Evolutionary conservation across 805 yeast genomes (phyloP).

Genomic region (Barnettozyma wickerhamii): DNA sequence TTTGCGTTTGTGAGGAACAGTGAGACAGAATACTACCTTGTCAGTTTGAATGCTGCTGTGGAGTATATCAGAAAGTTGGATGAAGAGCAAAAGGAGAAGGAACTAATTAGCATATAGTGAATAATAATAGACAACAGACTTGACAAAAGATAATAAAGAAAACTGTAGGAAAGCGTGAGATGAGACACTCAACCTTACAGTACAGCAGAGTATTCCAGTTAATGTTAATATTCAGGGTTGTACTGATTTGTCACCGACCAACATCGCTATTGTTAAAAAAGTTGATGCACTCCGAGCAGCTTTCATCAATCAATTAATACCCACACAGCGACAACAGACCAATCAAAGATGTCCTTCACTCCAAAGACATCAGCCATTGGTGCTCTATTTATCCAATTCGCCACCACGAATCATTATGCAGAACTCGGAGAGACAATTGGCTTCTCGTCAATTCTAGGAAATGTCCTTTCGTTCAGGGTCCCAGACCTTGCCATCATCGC

Average conservation of each 20-base stretch:
- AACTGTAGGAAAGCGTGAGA: no score
- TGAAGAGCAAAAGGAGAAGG: constrained; percentile 1
- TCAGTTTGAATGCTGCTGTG: constrained; percentile 87
- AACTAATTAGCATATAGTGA: background rate
- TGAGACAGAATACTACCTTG: constrained; percentile 86
- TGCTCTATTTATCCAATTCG: constrained; percentile 41
- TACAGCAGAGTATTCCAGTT: no score
- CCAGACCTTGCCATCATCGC: constrained; percentile 28
- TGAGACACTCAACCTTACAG: no score
- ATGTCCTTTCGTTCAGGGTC: constrained; percentile 25
- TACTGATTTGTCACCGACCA: no score
- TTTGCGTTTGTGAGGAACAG: constrained; percentile 77
- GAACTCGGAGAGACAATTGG: constrained; percentile 41
- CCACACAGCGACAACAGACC: no score
- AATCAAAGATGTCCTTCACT: constrained; percentile 37
- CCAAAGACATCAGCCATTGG: constrained; percentile 41
- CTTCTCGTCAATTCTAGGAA: constrained; percentile 39
- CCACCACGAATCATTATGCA: constrained; percentile 39
- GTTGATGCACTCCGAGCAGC: no score
- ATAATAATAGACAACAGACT: no score
- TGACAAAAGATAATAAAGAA: no score
- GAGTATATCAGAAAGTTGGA: constrained; percentile 63
- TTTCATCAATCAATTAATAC: no score
- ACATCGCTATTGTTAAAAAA: no score
- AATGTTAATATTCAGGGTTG: no score